These are phyloP conservation scores for Aleurites moluccanus DNA, from an alignment of 441 rosid species.

Conservation along the genomic window DNA sequence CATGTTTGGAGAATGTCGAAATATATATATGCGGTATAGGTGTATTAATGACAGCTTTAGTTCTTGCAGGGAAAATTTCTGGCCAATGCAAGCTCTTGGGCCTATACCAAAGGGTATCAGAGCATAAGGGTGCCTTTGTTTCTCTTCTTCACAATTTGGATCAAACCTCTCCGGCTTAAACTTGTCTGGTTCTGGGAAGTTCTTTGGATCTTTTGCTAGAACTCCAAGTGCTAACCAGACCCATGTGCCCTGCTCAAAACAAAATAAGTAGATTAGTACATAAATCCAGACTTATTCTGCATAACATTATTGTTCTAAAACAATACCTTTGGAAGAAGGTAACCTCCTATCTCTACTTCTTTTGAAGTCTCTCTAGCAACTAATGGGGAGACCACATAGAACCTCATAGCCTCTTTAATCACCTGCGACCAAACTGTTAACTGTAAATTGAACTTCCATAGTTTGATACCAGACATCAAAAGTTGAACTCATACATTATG, in stretches of 20 bases:
- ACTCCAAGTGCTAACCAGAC: constrained; percentile 94
- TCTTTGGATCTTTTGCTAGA: constrained; percentile 82
- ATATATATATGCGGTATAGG: constrained; percentile 57
- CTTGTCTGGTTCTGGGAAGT: constrained; percentile 84
- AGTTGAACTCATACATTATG: neutral
- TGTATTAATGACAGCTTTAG: constrained; percentile 68
- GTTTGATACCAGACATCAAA: neutral
- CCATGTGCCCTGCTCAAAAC: constrained; percentile 76
- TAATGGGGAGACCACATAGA: constrained; percentile 75
- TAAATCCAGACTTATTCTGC: neutral
- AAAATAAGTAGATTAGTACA: neutral
- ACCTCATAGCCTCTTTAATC: constrained; percentile 84
- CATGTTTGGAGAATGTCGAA: constrained; percentile 78
- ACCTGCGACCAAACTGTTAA: constrained; percentile 47
- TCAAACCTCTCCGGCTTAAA: constrained; percentile 85
- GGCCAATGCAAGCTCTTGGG: constrained; percentile 87
- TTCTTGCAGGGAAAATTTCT: constrained; percentile 77
- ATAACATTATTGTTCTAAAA: neutral
- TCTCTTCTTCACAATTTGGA: constrained; percentile 77
- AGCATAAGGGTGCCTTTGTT: constrained; percentile 77
- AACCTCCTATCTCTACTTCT: constrained; percentile 80
- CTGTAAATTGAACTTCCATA: neutral
- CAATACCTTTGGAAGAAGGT: constrained; percentile 77
- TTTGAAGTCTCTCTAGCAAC: constrained; percentile 83
- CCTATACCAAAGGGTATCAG: constrained; percentile 92